Evolutionary conservation across 495 filamentous ascomycete species (phyloP).

Genomic region (Neurospora africana): DNA sequence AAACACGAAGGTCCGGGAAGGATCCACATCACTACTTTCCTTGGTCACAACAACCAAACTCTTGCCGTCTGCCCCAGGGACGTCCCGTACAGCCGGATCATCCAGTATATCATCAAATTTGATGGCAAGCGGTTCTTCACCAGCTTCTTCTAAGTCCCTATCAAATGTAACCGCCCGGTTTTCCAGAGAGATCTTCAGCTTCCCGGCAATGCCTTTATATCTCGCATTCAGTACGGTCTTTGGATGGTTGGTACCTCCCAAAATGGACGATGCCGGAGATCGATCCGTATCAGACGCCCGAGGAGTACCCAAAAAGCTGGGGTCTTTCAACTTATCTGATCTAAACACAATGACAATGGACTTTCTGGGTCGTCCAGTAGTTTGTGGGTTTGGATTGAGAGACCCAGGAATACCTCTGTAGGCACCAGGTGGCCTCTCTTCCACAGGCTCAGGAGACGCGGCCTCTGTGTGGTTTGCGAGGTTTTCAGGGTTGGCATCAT

Average conservation of each 20-base stretch:
- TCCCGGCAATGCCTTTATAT: conserved; percentile 11
- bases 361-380: conserved; percentile 8
- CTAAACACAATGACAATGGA: conserved; percentile 28
- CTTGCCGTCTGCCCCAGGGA: conserved; percentile 9
- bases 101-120: conserved; percentile 6
- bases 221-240: conserved; percentile 6
- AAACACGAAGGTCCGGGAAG: conserved; percentile 9
- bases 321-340: conserved; percentile 20
- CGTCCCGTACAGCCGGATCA: conserved; percentile 7
- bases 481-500: background rate
- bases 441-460: background rate
- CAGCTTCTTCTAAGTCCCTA: background rate
- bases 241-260: background rate
- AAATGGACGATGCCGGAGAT: background rate
- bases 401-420: conserved; percentile 14
- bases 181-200: conserved; percentile 3
- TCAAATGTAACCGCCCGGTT: conserved; percentile 6
- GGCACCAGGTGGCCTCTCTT: conserved; percentile 2
- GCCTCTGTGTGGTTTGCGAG: background rate
- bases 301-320: conserved; percentile 5
- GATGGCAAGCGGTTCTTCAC: conserved; percentile 10
- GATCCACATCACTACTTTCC: background rate
- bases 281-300: background rate
- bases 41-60: conserved; percentile 6
- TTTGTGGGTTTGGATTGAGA: conserved; percentile 8